Conservation (phyloP, 805 yeast species). For the Sungouiozyma intestinalis region DNA sequence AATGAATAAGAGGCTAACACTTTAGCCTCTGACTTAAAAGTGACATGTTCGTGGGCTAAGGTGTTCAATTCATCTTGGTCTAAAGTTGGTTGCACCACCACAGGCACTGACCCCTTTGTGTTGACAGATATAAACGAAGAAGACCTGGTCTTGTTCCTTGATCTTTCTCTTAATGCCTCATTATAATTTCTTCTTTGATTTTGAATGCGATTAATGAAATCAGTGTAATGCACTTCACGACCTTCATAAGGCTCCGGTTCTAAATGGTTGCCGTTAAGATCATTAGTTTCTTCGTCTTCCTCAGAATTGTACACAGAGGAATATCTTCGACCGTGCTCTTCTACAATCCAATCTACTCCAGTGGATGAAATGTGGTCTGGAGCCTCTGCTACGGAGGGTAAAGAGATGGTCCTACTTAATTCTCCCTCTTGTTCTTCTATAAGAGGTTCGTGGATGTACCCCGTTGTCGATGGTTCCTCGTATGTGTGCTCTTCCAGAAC, state of each 20-base stretch:
- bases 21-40: conserved; percentile 29
- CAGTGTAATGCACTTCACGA: conserved; percentile 23
- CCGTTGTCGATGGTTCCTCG: conserved; percentile 14
- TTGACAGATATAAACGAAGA: conserved; percentile 23
- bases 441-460: conserved; percentile 5
- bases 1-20: conserved; percentile 31
- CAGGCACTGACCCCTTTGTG: conserved; percentile 26
- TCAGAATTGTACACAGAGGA: conserved; percentile 23
- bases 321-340: conserved; percentile 32
- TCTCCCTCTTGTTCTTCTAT: conserved; percentile 23
- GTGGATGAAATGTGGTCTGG: conserved; percentile 25
- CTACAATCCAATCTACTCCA: conserved; percentile 31
- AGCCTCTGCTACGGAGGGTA: conserved; percentile 33
- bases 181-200: conserved; percentile 13
- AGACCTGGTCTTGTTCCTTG: conserved; percentile 10
- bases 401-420: conserved; percentile 32
- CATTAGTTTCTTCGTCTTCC: conserved; percentile 13
- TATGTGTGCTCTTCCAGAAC: conserved; percentile 16
- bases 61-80: conserved; percentile 17
- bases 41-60: conserved; percentile 28
- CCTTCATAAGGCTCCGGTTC: conserved; percentile 8
- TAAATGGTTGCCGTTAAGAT: conserved; percentile 1
- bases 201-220: conserved; percentile 24
- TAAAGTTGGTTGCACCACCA: conserved; percentile 22
- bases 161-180: conserved; percentile 2